Evolutionary conservation across 495 filamentous ascomycete genomes (phyloP), one percentile per base, ranked within the genome.

Genomic region (Penicillium waksmanii): DNA sequence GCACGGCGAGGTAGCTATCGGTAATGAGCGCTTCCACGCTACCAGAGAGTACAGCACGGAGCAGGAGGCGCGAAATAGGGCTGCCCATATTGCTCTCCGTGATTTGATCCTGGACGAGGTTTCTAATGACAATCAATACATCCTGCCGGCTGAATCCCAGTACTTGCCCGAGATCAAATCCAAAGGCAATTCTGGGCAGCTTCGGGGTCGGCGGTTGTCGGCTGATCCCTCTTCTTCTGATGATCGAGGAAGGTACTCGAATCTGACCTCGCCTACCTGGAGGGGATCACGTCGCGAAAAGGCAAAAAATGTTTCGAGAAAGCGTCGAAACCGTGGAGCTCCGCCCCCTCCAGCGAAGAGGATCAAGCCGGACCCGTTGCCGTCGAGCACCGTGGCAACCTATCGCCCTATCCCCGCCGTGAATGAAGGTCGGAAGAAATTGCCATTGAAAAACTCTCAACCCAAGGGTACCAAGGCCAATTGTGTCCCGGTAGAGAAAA

Each of bases 21-120:
- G 47, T 0, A 58, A 44, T 12, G 38, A 55, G 8, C 10, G 38
- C 1, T 64, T 50, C 53, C 57, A 38, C 61, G 69, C 65, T 56
- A 62, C 34, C 38, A 60, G 9, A 11, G 35, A 15, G 6, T 65
- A 36, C 60, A 43, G 15, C 34, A 65, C 36, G 10, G 11, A 33
- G 35, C 25, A 6, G 0, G 51, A 62, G 21, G 73, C 75, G 0
- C 63, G 62, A 27, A 71, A 73, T 31, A 66, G 66, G 15, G 64
- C 67, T 11, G 69, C 73, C 0, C 71, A 77, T 33, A 42, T 58
- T 31, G 66, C 73, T 11, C 13, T 78, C 25, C 58, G 73, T 21
- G 48, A 51, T 6, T 42, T 74, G 8, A 38, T 73, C 6, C 52
- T 70, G 8, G 31, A 35, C 3, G 68, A 58, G 0, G 31, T 15